phyloP scores from a whole-genome alignment of 2,329 filamentous ascomycete species.

The Albophoma yamanashiensis region DNA sequence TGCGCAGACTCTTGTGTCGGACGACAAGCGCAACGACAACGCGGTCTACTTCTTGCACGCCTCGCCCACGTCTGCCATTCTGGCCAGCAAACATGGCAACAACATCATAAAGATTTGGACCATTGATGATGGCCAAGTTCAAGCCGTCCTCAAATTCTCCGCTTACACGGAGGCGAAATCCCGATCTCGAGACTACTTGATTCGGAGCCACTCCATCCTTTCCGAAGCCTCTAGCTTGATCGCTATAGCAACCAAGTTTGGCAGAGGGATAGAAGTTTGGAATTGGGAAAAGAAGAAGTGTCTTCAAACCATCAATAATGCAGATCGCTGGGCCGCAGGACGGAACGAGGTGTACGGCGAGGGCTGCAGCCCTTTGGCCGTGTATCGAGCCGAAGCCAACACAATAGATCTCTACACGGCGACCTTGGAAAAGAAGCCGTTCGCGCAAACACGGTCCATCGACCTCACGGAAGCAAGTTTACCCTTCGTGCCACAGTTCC shows the following conservation, averaged over 20 bases:
- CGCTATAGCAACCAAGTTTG: constrained; percentile 27
- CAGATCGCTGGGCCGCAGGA: constrained; percentile 26
- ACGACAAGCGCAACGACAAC: constrained; percentile 19
- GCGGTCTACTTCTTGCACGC: constrained; percentile 24
- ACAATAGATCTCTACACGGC: constrained; percentile 22
- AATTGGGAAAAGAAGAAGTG: constrained; percentile 27
- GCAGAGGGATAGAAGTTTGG: constrained; percentile 27
- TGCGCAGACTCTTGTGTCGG: constrained; percentile 13
- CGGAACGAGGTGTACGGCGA: constrained; percentile 23
- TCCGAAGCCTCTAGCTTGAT: constrained; percentile 26
- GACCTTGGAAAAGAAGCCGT: constrained; percentile 23
- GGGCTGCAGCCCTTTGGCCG: constrained; percentile 21
- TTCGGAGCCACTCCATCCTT: constrained; percentile 30
- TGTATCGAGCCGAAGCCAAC: constrained; percentile 20
- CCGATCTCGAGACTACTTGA: constrained; percentile 28
- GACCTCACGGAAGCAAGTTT: constrained; percentile 22
- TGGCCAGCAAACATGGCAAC: constrained; percentile 34
- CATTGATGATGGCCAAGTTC: constrained; percentile 66
- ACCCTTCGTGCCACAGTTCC: constrained; percentile 25
- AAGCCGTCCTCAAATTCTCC: constrained; percentile 30
- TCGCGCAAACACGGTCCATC: constrained; percentile 22
- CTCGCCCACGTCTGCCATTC: constrained; percentile 18
- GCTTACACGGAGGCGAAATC: constrained; percentile 26
- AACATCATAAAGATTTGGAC: constrained; percentile 89
- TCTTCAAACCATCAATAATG: constrained; percentile 24